Conservation (phyloP, 2,329 filamentous ascomycete genomes). For the Nothophoma quercina region DNA sequence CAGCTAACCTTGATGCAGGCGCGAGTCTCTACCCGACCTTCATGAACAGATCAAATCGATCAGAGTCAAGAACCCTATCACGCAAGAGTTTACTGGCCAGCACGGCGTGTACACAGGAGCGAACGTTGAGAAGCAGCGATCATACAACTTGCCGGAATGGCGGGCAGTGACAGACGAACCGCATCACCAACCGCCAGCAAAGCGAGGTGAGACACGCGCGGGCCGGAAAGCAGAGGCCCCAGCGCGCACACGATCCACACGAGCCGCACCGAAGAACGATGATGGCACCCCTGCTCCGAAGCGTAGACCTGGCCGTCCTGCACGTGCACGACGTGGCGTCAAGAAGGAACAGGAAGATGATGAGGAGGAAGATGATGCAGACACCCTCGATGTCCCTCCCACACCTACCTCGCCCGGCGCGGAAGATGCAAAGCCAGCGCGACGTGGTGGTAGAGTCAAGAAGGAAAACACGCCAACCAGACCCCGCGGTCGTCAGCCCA, state of each 20-base stretch:
- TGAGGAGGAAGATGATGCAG: conserved; percentile 42
- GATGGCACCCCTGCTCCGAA: conserved; percentile 51
- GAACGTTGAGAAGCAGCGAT: conserved; percentile 94
- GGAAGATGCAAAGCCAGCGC: conserved; percentile 47
- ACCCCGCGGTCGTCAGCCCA: conserved; percentile 60
- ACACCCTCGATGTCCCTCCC: conserved; percentile 47
- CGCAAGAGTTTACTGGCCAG: conserved; percentile 95
- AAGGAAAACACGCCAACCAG: conserved; percentile 61
- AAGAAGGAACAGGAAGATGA: conserved; percentile 42
- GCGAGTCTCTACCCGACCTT: conserved; percentile 75
- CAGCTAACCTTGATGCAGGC: conserved; percentile 52
- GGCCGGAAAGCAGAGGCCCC: conserved; percentile 50
- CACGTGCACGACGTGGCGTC: conserved; percentile 34
- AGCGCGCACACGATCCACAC: conserved; percentile 43
- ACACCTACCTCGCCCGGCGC: conserved; percentile 55
- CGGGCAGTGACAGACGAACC: conserved; percentile 90
- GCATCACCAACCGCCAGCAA: conserved; percentile 93
- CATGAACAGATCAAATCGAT: conserved; percentile 90
- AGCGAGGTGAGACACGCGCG: conserved; percentile 77
- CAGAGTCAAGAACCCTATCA: conserved; percentile 94
- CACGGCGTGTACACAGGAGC: conserved; percentile 96
- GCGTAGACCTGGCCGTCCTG: conserved; percentile 59
- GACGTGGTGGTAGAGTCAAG: conserved; percentile 33
- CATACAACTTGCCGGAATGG: conserved; percentile 98
- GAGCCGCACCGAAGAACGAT: conserved; percentile 41